These are phyloP conservation scores for Drechslerella dactyloides DNA, from an alignment of 2,329 filamentous ascomycete species.

Conservation along the genomic window DNA sequence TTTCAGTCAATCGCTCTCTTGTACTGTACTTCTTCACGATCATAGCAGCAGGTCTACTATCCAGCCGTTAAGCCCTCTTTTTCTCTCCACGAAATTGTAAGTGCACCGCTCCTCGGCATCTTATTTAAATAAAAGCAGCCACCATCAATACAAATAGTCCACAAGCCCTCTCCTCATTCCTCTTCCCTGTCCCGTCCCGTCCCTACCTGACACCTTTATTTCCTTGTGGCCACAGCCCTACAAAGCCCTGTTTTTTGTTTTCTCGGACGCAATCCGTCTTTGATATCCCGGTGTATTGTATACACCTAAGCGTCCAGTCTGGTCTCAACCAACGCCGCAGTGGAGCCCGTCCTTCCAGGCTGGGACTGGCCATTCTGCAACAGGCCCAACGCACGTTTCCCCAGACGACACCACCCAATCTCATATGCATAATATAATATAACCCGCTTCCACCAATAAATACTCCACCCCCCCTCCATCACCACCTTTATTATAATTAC, in stretches of 20 bases:
- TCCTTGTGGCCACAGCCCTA: neutral
- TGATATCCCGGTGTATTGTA: neutral
- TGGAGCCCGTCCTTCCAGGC: neutral
- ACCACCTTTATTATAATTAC: neutral
- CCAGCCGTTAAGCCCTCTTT: neutral
- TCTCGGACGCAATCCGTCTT: neutral
- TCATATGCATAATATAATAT: too few relatives aligned
- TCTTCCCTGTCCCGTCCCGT: too few relatives aligned
- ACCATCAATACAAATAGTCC: too few relatives aligned
- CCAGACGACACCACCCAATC: too few relatives aligned
- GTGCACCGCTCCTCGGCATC: neutral
- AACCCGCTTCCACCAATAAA: too few relatives aligned
- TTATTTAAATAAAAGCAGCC: neutral
- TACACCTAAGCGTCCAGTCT: neutral
- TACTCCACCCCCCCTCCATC: neutral
- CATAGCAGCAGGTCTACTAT: neutral
- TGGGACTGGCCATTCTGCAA: conserved; percentile 23
- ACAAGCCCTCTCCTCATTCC: too few relatives aligned
- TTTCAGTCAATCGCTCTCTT: too few relatives aligned
- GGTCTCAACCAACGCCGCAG: too few relatives aligned
- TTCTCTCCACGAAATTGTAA: neutral
- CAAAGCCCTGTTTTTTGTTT: neutral
- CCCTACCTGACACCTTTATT: neutral
- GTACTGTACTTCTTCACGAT: too few relatives aligned
- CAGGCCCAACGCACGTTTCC: conserved; percentile 18